Base-by-base conservation (phyloP, 331 rosid species). In the Malus hybrid region DNA sequence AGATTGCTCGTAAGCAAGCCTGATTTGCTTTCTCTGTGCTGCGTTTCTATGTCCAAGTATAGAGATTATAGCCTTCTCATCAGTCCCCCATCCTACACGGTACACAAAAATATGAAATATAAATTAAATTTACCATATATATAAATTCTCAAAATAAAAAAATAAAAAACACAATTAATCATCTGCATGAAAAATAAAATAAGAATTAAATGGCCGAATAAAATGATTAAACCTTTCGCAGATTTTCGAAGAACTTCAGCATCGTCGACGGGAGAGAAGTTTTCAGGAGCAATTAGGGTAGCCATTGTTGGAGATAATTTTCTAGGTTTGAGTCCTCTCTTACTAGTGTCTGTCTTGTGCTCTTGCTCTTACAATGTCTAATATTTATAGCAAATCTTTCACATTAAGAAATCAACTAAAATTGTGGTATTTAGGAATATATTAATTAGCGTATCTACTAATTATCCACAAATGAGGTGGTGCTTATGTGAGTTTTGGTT, bases 41-140 rank as follows among this genome's bases (percentile, higher is more conserved):
- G 81, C 90, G 81, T 87, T 83, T 85, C 93, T 91, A 24, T 86
- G 88, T 6, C 87, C 93, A 33, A 91, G 79, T 28, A 91, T 79
- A 27, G 80, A 13, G 70, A 91, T 83, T 13, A 91, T 77, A 18
- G 80, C 85, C 88, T 91, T 89, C 87, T 81, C 95, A 81, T 91
- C 80, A 28, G 91, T 85, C 29, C 97, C 97, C 97, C 89, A 91
- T n/a, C 97, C 98, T 93, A 60, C 22, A 3, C 50, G 24, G 39
- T 70, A 48, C 14, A 24, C 2, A 12, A 36, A 22, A 3, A 54
- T 1, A 16, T 4, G 4, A 71, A 36, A 0, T 2, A 56, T 24
- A 24, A 24, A 24, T 24, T 24, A 7, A 24, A 34, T 24, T 29
- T 10, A 15, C 32, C 20, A 57, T 6, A 44, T 73, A n/a, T 9